Conservation (phyloP, 2,329 filamentous ascomycete species). For the Sordariomycetes sp. region DNA sequence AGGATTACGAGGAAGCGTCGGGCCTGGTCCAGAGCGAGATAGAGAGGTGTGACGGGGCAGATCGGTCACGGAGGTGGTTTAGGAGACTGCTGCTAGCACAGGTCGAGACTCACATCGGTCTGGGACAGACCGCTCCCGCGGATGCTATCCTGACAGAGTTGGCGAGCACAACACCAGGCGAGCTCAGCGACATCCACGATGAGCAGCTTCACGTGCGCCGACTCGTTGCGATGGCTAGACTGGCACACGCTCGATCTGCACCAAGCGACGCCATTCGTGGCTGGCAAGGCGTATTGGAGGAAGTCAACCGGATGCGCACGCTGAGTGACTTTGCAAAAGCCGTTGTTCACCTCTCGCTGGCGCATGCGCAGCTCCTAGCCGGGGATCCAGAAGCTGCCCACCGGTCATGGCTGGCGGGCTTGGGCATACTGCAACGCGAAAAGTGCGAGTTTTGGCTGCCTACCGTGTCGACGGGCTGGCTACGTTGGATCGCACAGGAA, state of each 20-base stretch:
- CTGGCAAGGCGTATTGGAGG: slow-evolving; percentile 12
- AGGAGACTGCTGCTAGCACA: slow-evolving; percentile 14
- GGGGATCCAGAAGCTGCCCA: slow-evolving; percentile 9
- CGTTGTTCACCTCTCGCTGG: slow-evolving; percentile 16
- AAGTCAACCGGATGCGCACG: slow-evolving; percentile 10
- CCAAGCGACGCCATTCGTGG: slow-evolving; percentile 9
- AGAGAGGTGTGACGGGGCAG: background rate
- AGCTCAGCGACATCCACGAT: slow-evolving; percentile 19
- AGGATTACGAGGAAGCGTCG: slow-evolving; percentile 10
- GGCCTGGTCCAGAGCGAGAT: slow-evolving; percentile 2
- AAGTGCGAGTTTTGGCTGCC: slow-evolving; percentile 21
- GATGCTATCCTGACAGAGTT: slow-evolving; percentile 9
- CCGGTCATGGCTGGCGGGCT: slow-evolving; percentile 14
- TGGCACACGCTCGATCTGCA: slow-evolving; percentile 8
- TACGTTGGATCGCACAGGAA: slow-evolving; percentile 13
- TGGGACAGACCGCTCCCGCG: slow-evolving; percentile 8
- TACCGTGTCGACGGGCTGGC: slow-evolving; percentile 16
- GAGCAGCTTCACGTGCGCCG: slow-evolving; percentile 20
- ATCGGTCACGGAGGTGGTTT: slow-evolving; percentile 9
- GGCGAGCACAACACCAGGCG: slow-evolving; percentile 8
- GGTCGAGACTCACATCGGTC: slow-evolving; percentile 14
- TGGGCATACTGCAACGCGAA: slow-evolving; percentile 13
- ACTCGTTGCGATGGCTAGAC: slow-evolving; percentile 14
- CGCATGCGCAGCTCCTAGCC: slow-evolving; percentile 14
- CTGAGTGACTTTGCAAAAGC: slow-evolving; percentile 15